Conservation (phyloP, 2,329 filamentous ascomycete genomes). For the Sphaerostilbella broomeana region DNA sequence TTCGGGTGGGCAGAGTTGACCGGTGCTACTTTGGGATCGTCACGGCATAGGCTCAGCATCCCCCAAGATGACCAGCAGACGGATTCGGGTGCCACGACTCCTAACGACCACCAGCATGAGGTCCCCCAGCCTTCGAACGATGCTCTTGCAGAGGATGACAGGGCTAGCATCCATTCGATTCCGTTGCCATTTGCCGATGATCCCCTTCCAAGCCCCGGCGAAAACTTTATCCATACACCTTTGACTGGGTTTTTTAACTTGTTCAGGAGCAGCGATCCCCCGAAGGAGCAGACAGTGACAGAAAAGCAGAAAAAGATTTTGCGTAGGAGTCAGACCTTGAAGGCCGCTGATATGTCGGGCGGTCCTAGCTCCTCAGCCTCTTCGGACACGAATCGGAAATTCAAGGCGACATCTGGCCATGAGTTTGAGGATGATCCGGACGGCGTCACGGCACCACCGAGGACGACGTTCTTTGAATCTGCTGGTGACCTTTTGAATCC, state of each 20-base stretch:
- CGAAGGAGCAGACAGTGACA: constrained; percentile 43
- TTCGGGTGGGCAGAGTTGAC: constrained; percentile 95
- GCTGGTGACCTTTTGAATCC: constrained; percentile 89
- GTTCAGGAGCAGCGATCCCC: constrained; percentile 54
- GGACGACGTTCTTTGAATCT: constrained; percentile 90
- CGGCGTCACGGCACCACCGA: constrained; percentile 65
- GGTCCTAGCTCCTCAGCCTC: constrained; percentile 16
- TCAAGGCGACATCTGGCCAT: constrained; percentile 44
- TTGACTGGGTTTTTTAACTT: constrained; percentile 64
- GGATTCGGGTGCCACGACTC: constrained; percentile 31
- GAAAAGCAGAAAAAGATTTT: constrained; percentile 65
- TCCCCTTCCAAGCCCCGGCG: constrained; percentile 22
- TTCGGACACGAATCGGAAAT: constrained; percentile 14
- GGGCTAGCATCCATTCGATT: constrained; percentile 46
- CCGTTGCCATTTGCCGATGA: constrained; percentile 24
- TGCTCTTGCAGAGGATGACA: constrained; percentile 62
- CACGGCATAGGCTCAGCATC: constrained; percentile 40
- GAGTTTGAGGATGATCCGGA: constrained; percentile 40
- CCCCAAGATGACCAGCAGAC: constrained; percentile 28
- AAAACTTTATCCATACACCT: constrained; percentile 38
- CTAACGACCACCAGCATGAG: constrained; percentile 39
- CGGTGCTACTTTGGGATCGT: constrained; percentile 50
- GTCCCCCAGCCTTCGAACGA: constrained; percentile 66
- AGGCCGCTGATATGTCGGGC: constrained; percentile 21
- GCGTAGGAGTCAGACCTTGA: constrained; percentile 63